Percentiles rank a stretch among this genome's conserved stretches.
phyloP scores from a whole-genome alignment of 2,329 filamentous ascomycete species.

The Penicillium sp. region DNA sequence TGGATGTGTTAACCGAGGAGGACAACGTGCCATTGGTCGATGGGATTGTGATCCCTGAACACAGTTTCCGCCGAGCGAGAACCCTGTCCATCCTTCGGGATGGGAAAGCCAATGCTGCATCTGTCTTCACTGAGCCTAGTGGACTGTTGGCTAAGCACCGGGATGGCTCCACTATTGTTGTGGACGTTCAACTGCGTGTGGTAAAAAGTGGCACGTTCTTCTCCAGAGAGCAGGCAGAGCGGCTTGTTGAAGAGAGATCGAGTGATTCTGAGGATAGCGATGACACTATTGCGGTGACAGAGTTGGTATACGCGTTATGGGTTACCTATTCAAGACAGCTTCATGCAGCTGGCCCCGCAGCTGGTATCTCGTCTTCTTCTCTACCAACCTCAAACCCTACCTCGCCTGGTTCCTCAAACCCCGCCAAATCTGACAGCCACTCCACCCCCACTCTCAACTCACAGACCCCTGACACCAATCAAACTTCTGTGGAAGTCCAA shows the following conservation, averaged over 20 bases:
- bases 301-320: conserved; percentile 94
- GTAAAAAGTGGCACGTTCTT: conserved; percentile 80
- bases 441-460: conserved; percentile 75
- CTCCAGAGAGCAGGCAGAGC: conserved; percentile 60
- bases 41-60: conserved; percentile 95
- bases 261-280: conserved; percentile 50
- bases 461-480: conserved; percentile 20
- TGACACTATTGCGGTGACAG: conserved; percentile 56
- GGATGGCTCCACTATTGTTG: conserved; percentile 86
- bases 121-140: conserved; percentile 78
- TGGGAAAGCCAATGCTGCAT: conserved; percentile 73
- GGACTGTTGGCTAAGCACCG: conserved; percentile 84
- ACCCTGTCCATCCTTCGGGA: conserved; percentile 82
- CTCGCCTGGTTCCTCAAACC: conserved; percentile 49
- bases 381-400: conserved; percentile 63
- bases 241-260: conserved; percentile 61
- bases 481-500: conserved; percentile 34
- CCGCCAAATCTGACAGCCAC: not conserved
- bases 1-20: conserved; percentile 79
- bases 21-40: conserved; percentile 81
- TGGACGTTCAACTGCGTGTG: conserved; percentile 95
- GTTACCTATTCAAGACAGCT: conserved; percentile 94
- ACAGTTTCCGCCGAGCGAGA: conserved; percentile 87
- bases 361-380: conserved; percentile 54
- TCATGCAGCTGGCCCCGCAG: conserved; percentile 69